Percentiles rank a stretch among this genome's conserved stretches.
These are phyloP conservation scores for Flammula alnicola DNA, from an alignment of 1,284 basidiomycete genomes.

Conservation along the genomic window DNA sequence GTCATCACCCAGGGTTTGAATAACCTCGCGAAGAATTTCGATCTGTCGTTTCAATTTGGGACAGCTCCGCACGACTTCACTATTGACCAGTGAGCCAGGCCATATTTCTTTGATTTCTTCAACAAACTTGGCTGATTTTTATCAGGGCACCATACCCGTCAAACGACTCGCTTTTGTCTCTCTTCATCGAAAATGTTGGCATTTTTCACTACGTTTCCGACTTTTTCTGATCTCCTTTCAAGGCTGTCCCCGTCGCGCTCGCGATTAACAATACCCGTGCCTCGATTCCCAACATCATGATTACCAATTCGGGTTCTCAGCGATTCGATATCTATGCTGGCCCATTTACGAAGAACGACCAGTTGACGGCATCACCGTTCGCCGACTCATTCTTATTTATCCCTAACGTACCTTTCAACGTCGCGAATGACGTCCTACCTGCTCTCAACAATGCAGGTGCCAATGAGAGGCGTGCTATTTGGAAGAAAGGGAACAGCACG, in stretches of 20 bases:
- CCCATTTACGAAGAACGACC: constrained; percentile 79
- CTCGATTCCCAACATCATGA: constrained; percentile 65
- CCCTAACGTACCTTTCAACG: constrained; percentile 48
- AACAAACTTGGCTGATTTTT: background rate
- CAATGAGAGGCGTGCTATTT: constrained; percentile 38
- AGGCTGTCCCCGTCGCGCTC: constrained; percentile 62
- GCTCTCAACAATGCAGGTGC: constrained; percentile 55
- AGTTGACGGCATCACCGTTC: constrained; percentile 74
- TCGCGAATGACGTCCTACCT: constrained; percentile 58
- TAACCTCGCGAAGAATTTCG: constrained; percentile 54
- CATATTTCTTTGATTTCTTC: background rate
- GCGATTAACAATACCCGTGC: constrained; percentile 65
- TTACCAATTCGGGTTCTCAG: constrained; percentile 76
- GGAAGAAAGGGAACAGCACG: constrained; percentile 40
- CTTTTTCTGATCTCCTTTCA: background rate
- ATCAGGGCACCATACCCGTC: constrained; percentile 67
- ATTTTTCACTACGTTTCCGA: constrained; percentile 7
- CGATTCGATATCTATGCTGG: constrained; percentile 77
- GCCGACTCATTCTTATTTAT: constrained; percentile 64
- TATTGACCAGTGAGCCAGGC: constrained; percentile 51
- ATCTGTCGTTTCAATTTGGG: constrained; percentile 62
- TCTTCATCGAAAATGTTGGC: constrained; percentile 63
- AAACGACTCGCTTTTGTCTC: constrained; percentile 62
- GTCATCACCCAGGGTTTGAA: constrained; percentile 60
- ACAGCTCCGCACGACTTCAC: constrained; percentile 77